These are phyloP conservation scores for Viola odorata DNA, from an alignment of 345 rosid species.

Conservation along the genomic window DNA sequence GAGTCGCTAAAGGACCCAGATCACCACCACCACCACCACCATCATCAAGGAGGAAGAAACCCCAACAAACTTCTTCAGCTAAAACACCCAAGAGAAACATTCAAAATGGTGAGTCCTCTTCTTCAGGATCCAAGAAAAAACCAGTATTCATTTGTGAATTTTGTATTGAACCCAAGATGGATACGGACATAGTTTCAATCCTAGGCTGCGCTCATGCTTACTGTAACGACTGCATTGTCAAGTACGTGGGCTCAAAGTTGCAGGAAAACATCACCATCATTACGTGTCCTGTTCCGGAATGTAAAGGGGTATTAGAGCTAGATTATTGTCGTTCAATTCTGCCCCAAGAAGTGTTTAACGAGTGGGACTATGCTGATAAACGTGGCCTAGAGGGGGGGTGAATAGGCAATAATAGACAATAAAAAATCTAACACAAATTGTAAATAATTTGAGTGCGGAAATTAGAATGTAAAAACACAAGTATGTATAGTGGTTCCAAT, in stretches of 20 bases:
- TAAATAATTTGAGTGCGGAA: no score
- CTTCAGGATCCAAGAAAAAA: not conserved
- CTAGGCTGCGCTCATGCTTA: conserved; percentile 47
- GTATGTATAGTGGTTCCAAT: no score
- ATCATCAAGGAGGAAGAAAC: no score
- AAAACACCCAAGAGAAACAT: no score
- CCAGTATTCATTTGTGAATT: conserved; percentile 44
- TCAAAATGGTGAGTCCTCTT: not conserved
- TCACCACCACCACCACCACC: no score
- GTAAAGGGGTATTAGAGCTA: conserved; percentile 31
- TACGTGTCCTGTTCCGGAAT: conserved; percentile 30
- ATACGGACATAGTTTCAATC: conserved; percentile 24
- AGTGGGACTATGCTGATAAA: conserved; percentile 47
- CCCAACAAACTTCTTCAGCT: no score
- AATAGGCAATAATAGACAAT: no score
- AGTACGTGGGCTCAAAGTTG: conserved; percentile 45
- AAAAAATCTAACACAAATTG: no score
- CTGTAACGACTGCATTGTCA: conserved; percentile 44
- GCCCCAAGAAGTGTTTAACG: conserved; percentile 36
- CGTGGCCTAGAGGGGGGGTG: no score
- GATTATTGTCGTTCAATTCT: conserved; percentile 32
- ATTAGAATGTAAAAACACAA: no score
- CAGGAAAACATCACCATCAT: conserved; percentile 28
- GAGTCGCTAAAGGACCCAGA: no score
- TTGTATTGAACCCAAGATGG: conserved; percentile 36